Conservation (phyloP, 495 filamentous ascomycete species). For the Annulohypoxylon bovei region DNA sequence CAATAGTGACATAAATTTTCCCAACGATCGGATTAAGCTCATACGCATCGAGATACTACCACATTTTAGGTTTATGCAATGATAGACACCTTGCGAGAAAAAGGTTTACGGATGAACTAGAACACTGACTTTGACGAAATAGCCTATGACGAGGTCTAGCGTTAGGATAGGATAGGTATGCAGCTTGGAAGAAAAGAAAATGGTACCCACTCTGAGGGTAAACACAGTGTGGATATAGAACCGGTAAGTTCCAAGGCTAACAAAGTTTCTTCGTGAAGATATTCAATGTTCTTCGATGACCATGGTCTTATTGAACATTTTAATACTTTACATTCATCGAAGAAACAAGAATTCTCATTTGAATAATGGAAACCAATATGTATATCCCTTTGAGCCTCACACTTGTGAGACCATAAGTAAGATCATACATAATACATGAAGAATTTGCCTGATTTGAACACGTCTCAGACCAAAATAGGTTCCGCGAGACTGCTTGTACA, state of each 20-base stretch:
- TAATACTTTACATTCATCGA: not conserved
- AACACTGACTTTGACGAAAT: conserved; percentile 11
- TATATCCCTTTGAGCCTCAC: not conserved
- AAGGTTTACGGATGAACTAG: conserved; percentile 18
- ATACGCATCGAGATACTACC: conserved; percentile 12
- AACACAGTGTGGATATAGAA: conserved; percentile 22
- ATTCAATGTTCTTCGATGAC: no score
- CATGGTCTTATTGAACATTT: not conserved
- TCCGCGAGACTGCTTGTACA: not conserved
- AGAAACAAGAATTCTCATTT: not conserved
- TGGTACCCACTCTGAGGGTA: not conserved
- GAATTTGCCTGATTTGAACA: not conserved
- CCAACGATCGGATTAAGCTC: conserved; percentile 28
- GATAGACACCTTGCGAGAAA: conserved; percentile 10
- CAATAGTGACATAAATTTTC: conserved; percentile 11
- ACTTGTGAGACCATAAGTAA: conserved; percentile 5
- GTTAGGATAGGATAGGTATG: not conserved
- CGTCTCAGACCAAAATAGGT: no score
- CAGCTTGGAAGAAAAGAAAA: not conserved
- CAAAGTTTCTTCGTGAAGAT: no score
- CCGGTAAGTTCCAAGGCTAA: not conserved
- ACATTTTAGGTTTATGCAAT: conserved; percentile 32
- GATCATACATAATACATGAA: not conserved
- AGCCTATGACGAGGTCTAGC: conserved; percentile 1
- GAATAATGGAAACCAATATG: conserved; percentile 3